These are phyloP conservation scores for Angomonas ambiguus DNA, from an alignment of 208 protist species.

Conservation along the genomic window DNA sequence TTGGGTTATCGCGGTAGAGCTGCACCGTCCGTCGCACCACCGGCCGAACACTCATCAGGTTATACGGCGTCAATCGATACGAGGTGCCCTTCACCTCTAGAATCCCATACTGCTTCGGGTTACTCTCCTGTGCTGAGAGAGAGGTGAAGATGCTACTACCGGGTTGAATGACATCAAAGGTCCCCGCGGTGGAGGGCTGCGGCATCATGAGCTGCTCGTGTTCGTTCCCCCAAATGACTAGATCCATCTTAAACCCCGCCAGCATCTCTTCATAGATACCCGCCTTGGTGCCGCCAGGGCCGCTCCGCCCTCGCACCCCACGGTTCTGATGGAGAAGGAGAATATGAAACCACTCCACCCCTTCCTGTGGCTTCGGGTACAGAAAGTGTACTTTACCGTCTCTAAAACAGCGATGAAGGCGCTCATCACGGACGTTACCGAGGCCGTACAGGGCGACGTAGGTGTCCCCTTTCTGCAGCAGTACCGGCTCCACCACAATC, in stretches of 20 bases:
- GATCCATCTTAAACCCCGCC: constrained; percentile 87
- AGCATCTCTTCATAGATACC: constrained; percentile 94
- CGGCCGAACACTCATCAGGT: constrained; percentile 90
- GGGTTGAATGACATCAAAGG: constrained; percentile 95
- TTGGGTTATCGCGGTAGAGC: constrained; percentile 52
- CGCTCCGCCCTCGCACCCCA: constrained; percentile 44
- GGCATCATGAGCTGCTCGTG: constrained; percentile 97
- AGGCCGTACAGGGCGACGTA: constrained; percentile 98
- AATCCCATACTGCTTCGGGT: constrained; percentile 92
- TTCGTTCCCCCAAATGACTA: constrained; percentile 99
- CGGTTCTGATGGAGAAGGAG: constrained; percentile 98
- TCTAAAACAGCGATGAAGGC: constrained; percentile 95
- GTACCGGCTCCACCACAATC: constrained; percentile 90
- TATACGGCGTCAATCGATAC: constrained; percentile 85
- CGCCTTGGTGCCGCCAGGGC: constrained; percentile 48
- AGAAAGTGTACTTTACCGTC: constrained; percentile 93
- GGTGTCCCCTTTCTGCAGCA: constrained; percentile 93
- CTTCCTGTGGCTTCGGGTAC: constrained; percentile 56
- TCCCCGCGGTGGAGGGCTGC: constrained; percentile 34
- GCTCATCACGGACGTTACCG: constrained; percentile 97
- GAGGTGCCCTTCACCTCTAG: constrained; percentile 77
- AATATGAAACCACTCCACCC: constrained; percentile 95
- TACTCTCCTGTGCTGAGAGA: constrained; percentile 91
- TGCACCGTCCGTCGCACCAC: constrained; percentile 87
- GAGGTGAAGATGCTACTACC: constrained; percentile 96